These are phyloP conservation scores for Nicotiana otophora DNA, from an alignment of 257 asterid species.

Conservation along the genomic window DNA sequence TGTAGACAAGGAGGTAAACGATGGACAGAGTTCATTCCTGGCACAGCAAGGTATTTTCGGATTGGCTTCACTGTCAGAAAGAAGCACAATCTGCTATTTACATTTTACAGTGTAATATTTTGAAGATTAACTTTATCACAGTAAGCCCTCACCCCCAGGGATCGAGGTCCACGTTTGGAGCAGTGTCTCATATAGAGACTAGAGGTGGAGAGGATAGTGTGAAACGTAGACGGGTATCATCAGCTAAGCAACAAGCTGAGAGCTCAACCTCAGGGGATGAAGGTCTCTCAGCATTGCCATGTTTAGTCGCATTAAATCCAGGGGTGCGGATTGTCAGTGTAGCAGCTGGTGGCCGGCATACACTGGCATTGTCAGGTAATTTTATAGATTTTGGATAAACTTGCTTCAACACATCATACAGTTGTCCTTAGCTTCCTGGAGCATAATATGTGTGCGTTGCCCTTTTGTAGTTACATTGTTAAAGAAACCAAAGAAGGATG, in stretches of 20 bases:
- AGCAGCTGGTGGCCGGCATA: slow-evolving; percentile 98
- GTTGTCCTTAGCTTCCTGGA: not conserved
- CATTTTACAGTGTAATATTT: slow-evolving; percentile 32
- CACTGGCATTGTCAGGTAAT: slow-evolving; percentile 85
- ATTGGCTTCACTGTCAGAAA: slow-evolving; percentile 23
- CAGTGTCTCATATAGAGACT: slow-evolving; percentile 32
- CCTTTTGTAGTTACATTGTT: not conserved
- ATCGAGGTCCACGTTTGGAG: slow-evolving; percentile 48
- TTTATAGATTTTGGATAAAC: slow-evolving; percentile 8
- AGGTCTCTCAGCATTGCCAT: slow-evolving; percentile 77
- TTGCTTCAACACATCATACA: not conserved
- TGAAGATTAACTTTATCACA: slow-evolving; percentile 46
- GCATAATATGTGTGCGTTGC: not conserved
- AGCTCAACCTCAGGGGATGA: slow-evolving; percentile 74
- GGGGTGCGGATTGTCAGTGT: slow-evolving; percentile 74
- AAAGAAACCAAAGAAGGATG: not conserved
- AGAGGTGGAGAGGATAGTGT: slow-evolving; percentile 72
- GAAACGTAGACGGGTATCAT: slow-evolving; percentile 76
- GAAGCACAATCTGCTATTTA: slow-evolving; percentile 23
- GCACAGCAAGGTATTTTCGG: slow-evolving; percentile 59
- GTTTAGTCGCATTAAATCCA: slow-evolving; percentile 72
- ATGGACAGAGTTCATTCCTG: slow-evolving; percentile 41
- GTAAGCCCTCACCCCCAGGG: slow-evolving; percentile 82
- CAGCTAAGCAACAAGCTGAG: slow-evolving; percentile 68
- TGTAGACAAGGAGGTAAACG: slow-evolving; percentile 46